phyloP scores from a whole-genome alignment of 2,329 filamentous ascomycete genomes.

The Diaporthe citriasiana region DNA sequence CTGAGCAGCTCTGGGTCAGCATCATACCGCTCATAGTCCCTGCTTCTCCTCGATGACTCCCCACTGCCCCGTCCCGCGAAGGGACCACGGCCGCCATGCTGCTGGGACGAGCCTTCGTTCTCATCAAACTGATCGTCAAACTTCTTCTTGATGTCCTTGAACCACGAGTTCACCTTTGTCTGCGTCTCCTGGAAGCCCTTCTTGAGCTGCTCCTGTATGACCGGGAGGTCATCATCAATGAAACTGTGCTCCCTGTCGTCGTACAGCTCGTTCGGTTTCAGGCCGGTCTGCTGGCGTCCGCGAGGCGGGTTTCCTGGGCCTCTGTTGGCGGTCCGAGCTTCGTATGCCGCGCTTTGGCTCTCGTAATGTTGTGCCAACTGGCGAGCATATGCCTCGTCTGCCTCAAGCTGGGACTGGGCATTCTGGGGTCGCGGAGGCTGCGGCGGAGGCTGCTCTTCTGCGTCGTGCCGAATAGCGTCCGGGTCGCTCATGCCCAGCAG shows the following conservation, averaged over 20 bases:
- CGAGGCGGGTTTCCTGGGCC: constrained; percentile 49
- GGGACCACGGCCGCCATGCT: constrained; percentile 49
- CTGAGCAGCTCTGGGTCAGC: constrained; percentile 91
- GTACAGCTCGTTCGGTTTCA: constrained; percentile 69
- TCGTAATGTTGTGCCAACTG: constrained; percentile 94
- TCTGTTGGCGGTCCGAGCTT: constrained; percentile 67
- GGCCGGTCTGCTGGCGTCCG: constrained; percentile 63
- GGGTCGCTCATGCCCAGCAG: constrained; percentile 89
- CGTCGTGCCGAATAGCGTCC: constrained; percentile 70
- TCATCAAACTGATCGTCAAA: constrained; percentile 90
- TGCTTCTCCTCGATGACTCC: constrained; percentile 78
- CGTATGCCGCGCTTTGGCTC: constrained; percentile 68
- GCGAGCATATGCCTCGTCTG: constrained; percentile 91
- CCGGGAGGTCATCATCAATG: constrained; percentile 93
- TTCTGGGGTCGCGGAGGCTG: constrained; percentile 60
- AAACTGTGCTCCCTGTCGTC: constrained; percentile 88
- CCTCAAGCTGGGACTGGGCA: constrained; percentile 84
- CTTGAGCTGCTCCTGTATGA: constrained; percentile 91
- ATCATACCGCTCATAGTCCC: constrained; percentile 93
- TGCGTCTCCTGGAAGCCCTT: constrained; percentile 97
- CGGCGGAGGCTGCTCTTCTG: constrained; percentile 77
- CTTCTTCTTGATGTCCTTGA: constrained; percentile 91
- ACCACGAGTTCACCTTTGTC: constrained; percentile 92
- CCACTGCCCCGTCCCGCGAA: constrained; percentile 66
- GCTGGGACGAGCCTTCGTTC: constrained; percentile 67